Conservation (phyloP, 805 yeast species). For the Kuraishia capsulata region DNA sequence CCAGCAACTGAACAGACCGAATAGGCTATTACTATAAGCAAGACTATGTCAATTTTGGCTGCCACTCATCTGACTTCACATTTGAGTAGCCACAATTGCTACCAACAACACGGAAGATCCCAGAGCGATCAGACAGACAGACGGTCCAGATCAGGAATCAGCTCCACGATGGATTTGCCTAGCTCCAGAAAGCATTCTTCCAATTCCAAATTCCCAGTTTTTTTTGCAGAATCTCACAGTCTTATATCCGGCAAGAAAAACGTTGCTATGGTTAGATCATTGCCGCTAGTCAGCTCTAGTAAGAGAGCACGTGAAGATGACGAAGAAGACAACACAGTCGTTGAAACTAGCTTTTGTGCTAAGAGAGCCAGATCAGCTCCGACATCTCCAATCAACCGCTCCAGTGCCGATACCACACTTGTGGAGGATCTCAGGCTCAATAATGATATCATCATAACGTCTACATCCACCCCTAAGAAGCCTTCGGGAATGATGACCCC, state of each 20-base stretch:
- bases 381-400: too few species aligned
- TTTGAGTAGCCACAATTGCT: background rate
- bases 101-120: conserved; percentile 1
- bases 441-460: too few species aligned
- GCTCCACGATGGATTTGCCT: too few species aligned
- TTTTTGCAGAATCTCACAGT: background rate
- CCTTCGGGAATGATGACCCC: background rate
- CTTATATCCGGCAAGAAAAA: too few species aligned
- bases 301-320: background rate
- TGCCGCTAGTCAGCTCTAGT: background rate
- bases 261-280: background rate
- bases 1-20: too few species aligned
- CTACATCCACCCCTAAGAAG: conserved; percentile 1
- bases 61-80: background rate
- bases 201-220: too few species aligned
- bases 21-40: background rate
- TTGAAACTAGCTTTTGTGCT: too few species aligned
- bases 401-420: too few species aligned
- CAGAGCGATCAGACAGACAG: conserved; percentile 2
- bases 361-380: conserved; percentile 3
- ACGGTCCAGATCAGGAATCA: background rate
- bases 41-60: conserved; percentile 1
- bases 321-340: too few species aligned
- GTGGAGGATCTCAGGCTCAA: too few species aligned
- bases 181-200: too few species aligned